Base-by-base conservation (phyloP, 2,329 filamentous ascomycete species). In the Pseudogymnoascus pannorum region DNA sequence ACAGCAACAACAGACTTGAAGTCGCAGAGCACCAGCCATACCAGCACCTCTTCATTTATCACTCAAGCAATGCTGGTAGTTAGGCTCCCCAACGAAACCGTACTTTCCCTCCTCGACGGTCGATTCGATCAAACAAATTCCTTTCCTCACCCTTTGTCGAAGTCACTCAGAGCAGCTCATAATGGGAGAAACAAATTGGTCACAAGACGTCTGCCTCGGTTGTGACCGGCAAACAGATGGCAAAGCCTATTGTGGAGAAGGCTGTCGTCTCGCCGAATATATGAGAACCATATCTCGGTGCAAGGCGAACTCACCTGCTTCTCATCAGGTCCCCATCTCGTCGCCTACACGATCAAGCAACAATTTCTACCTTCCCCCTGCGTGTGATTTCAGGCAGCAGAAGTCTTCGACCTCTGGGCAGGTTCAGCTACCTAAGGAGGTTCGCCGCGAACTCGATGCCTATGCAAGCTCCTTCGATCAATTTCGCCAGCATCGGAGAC, bases 391-490 rank as follows among this genome's bases (percentile, higher is more conserved):
- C 75, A 68, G 16, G 36, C 35, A 60, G 40, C 80, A 78, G 59
- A 22, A 83, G 83, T 61, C 76, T 77, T 60, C 73, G 74, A 58
- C 63, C 24, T 79, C 79, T 68, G 83, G 85, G 62, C 73, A 76
- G 20, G 74, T 73, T 48, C 79, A 82, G 57, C 79, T 96, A 66
- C 92, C 91, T 3, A 86, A 89, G 66, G 88, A 89, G 74, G 87
- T 89, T 29, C 86, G 85, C 69, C 86, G 84, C 74, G 91, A 96
- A 73, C 82, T 97, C 35, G 86, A 87, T 71, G 87, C 88, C 67
- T 97, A 97, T 75, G 89, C 90, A 67, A 89, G 88, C 71, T 91
- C 89, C 2, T 96, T 97, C 72, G 92, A 97, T 75, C 89, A 92
- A 61, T 72, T 70, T 62, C 71, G 71, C 61, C 69, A 72, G 57